These are phyloP conservation scores for Pythium guiyangense DNA, from an alignment of 352 stramenopile genomes.

Conservation along the genomic window DNA sequence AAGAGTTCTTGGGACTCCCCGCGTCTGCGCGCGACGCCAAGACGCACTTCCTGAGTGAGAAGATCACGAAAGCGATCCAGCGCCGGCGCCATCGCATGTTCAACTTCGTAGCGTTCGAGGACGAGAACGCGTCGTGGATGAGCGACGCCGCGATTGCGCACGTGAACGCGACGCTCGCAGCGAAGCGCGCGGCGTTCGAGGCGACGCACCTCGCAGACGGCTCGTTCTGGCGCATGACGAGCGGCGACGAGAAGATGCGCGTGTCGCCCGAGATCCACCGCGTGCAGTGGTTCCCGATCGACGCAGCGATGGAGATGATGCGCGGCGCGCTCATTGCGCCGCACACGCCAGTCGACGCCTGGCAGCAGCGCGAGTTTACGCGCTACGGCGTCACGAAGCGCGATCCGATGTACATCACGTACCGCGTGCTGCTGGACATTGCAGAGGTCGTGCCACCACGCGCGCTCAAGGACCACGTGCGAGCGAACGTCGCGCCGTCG, in stretches of 20 bases:
- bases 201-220: constrained; percentile 20
- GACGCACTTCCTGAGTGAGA: constrained; percentile 35
- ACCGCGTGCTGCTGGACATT: constrained; percentile 37
- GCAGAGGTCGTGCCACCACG: constrained; percentile 18
- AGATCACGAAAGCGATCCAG: constrained; percentile 43
- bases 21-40: constrained; percentile 8
- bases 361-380: constrained; percentile 35
- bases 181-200: constrained; percentile 36
- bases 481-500: constrained; percentile 1
- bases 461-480: constrained; percentile 3
- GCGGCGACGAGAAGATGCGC: constrained; percentile 28
- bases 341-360: constrained; percentile 30
- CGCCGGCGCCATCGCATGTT: constrained; percentile 47
- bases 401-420: constrained; percentile 53
- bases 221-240: constrained; percentile 31
- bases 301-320: constrained; percentile 46
- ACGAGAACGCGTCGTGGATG: constrained; percentile 47
- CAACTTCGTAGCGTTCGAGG: constrained; percentile 62
- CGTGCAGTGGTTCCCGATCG: constrained; percentile 53
- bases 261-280: constrained; percentile 53
- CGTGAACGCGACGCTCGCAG: constrained; percentile 37
- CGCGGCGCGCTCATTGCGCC: constrained; percentile 19
- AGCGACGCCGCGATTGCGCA: constrained; percentile 18
- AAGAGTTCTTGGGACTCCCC: constrained; percentile 48
- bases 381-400: constrained; percentile 26